Conservation (phyloP, 345 rosid species). For the Salix koriyanagi region DNA sequence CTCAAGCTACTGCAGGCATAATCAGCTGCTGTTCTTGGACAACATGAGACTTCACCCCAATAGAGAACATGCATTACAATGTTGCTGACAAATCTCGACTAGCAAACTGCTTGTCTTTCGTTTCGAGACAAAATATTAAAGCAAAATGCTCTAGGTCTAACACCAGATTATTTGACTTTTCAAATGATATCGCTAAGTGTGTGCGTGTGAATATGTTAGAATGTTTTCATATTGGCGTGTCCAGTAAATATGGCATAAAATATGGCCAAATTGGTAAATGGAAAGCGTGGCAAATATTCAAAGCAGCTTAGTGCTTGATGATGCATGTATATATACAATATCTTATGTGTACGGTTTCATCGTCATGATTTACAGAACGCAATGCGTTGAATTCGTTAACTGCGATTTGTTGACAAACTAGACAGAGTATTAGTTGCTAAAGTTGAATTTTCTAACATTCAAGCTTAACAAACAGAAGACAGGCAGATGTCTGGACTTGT, state of each 20-base stretch:
- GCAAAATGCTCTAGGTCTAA: background rate
- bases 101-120: no score
- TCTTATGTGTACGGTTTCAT: background rate
- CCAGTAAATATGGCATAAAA: background rate
- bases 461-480: background rate
- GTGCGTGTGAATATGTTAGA: background rate
- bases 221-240: background rate
- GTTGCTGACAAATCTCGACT: no score
- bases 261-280: background rate
- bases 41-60: no score
- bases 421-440: background rate
- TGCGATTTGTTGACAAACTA: background rate
- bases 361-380: background rate
- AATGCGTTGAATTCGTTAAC: background rate
- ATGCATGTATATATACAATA: background rate
- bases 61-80: no score
- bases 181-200: no score
- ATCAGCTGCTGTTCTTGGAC: no score
- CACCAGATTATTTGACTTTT: background rate
- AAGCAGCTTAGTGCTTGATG: background rate
- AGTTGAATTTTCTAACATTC: background rate
- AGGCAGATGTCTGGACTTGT: background rate
- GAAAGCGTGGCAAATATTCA: background rate
- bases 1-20: background rate
- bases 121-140: no score